A percentile compares a stretch with the other conserved stretches of the same genome.
Conservation (phyloP, 2,329 filamentous ascomycete species). For the Aspergillus aculeatus region DNA sequence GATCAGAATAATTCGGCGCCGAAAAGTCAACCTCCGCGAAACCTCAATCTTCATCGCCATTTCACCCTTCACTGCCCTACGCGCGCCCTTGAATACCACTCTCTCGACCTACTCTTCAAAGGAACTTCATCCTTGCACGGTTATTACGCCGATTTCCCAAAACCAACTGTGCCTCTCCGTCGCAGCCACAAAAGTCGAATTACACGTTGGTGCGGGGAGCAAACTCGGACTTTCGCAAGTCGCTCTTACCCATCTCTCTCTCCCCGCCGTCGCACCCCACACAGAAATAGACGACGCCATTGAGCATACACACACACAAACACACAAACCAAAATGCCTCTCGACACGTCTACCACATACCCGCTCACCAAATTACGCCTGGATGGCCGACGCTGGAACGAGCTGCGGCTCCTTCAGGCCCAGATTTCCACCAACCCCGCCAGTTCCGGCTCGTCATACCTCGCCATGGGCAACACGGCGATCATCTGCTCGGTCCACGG, state of each 20-base stretch:
- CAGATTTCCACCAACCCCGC: conserved; percentile 90
- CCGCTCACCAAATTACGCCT: conserved; percentile 78
- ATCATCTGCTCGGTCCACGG: conserved; percentile 90
- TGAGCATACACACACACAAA: background rate
- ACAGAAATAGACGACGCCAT: background rate
- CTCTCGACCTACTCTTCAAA: background rate
- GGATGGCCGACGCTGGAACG: conserved; percentile 92
- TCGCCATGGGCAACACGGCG: conserved; percentile 97
- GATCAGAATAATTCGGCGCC: conserved; percentile 9
- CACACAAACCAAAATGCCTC: conserved; percentile 65
- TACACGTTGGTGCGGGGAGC: conserved; percentile 8
- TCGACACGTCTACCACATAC: conserved; percentile 92
- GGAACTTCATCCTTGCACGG: background rate
- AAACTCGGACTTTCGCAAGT: background rate
- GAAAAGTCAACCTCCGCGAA: conserved; percentile 15
- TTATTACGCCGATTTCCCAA: background rate
- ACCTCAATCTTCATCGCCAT: background rate
- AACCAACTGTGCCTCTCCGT: background rate
- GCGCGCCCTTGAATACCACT: background rate
- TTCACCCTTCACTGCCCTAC: background rate
- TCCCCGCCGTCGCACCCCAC: background rate
- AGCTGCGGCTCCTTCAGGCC: conserved; percentile 82
- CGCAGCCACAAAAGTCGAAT: background rate
- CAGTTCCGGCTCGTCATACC: conserved; percentile 87
- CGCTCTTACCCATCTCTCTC: background rate